phyloP scores from a whole-genome alignment of 768 basidiomycete species.

The Boletus edulis region DNA sequence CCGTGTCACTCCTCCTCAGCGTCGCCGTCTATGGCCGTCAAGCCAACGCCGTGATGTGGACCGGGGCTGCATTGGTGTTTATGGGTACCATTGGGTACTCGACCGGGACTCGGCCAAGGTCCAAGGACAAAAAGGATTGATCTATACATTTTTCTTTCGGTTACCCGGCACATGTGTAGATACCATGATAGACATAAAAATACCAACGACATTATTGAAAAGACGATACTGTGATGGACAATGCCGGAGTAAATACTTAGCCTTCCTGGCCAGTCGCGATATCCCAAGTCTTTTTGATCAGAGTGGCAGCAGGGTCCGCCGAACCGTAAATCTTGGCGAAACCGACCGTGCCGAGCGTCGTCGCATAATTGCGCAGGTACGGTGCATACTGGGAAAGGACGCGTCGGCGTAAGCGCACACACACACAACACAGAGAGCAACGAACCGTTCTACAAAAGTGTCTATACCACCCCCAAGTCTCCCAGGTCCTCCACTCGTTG shows the following conservation, averaged over 20 bases:
- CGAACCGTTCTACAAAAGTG: slow-evolving; percentile 83
- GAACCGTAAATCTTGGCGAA: slow-evolving; percentile 61
- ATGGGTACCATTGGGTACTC: slow-evolving; percentile 72
- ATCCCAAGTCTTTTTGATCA: slow-evolving; percentile 70
- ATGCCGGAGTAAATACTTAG: slow-evolving; percentile 7
- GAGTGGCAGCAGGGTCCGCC: slow-evolving; percentile 51
- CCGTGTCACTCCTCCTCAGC: slow-evolving; percentile 72
- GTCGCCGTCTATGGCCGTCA: slow-evolving; percentile 48
- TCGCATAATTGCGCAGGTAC: slow-evolving; percentile 71
- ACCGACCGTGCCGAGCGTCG: slow-evolving; percentile 67
- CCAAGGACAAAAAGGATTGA: slow-evolving; percentile 28
- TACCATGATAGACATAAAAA: slow-evolving; percentile 19
- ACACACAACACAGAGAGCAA: slow-evolving; percentile 3
- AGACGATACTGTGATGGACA: background rate
- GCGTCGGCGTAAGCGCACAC: background rate
- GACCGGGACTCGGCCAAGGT: slow-evolving; percentile 9
- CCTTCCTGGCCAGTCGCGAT: slow-evolving; percentile 61
- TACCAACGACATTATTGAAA: slow-evolving; percentile 8
- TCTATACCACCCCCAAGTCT: slow-evolving; percentile 89
- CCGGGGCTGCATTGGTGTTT: slow-evolving; percentile 65
- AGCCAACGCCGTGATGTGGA: slow-evolving; percentile 54
- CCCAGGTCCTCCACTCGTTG: slow-evolving; percentile 81
- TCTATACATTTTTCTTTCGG: background rate
- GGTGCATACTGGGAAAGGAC: slow-evolving; percentile 61
- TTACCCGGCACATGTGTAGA: background rate